Conservation (phyloP, 345 rosid genomes). For the Excoecaria cochinchinensis region DNA sequence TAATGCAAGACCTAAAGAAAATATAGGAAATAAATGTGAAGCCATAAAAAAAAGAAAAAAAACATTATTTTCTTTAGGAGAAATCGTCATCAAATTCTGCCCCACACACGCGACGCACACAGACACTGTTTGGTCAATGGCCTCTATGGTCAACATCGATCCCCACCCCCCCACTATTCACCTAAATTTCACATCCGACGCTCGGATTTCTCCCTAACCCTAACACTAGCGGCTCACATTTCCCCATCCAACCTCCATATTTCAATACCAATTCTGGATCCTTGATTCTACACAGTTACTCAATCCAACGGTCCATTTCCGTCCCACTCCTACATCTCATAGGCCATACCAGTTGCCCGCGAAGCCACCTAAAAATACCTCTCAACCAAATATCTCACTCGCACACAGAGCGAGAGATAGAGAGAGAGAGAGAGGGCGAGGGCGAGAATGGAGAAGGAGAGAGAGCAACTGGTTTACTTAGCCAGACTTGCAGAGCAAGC, state of each 20-base stretch:
- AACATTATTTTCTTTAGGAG: no score
- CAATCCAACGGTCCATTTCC: conserved; percentile 39
- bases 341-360: conserved; percentile 10
- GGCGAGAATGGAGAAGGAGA: conserved; percentile 71
- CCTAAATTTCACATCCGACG: conserved; percentile 5
- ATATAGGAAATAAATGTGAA: no score
- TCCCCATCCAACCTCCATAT: conserved; percentile 12
- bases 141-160: background rate
- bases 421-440: background rate
- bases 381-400: background rate
- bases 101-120: background rate
- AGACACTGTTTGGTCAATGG: background rate
- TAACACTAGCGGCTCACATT: conserved; percentile 20
- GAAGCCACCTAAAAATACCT: background rate
- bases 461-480: conserved; percentile 77
- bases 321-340: conserved; percentile 11
- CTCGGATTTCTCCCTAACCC: background rate
- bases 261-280: conserved; percentile 19
- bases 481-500: conserved; percentile 94
- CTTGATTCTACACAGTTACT: conserved; percentile 18
- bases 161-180: background rate
- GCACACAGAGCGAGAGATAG: background rate
- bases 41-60: no score
- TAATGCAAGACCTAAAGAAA: no score
- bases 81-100: background rate